Evolutionary conservation across 75 land plant genomes (phyloP).

Genomic region (Cunninghamia lanceolata): DNA sequence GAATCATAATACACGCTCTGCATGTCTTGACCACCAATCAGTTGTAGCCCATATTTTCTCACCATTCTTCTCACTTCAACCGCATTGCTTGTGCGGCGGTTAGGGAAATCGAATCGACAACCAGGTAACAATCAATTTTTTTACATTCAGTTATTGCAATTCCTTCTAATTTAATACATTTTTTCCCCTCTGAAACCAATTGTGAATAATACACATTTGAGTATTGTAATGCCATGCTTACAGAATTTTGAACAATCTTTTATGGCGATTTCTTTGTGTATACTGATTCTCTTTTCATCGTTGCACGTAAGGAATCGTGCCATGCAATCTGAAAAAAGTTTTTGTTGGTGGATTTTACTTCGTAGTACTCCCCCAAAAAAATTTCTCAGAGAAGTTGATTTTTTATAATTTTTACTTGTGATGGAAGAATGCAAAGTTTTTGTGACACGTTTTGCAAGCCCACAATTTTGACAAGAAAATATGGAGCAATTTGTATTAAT

Average conservation of each 20-base stretch:
- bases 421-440: not conserved
- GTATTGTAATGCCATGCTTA: not conserved
- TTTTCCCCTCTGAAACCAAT: not conserved
- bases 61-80: not conserved
- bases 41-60: not conserved
- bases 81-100: not conserved
- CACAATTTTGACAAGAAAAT: not conserved
- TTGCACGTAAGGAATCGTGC: not conserved
- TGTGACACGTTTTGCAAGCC: not conserved
- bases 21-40: too few relatives aligned
- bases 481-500: not conserved
- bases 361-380: not conserved
- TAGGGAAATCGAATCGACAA: not conserved
- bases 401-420: not conserved
- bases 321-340: not conserved
- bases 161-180: not conserved
- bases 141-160: not conserved
- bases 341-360: not conserved
- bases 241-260: not conserved
- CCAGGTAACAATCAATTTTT: not conserved
- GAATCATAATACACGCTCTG: too few relatives aligned
- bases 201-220: not conserved
- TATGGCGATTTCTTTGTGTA: not conserved
- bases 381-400: not conserved
- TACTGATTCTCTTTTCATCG: not conserved